These are phyloP conservation scores for Nepenthes mirabilis DNA, from an alignment of 148 eudicot genomes.

Conservation along the genomic window DNA sequence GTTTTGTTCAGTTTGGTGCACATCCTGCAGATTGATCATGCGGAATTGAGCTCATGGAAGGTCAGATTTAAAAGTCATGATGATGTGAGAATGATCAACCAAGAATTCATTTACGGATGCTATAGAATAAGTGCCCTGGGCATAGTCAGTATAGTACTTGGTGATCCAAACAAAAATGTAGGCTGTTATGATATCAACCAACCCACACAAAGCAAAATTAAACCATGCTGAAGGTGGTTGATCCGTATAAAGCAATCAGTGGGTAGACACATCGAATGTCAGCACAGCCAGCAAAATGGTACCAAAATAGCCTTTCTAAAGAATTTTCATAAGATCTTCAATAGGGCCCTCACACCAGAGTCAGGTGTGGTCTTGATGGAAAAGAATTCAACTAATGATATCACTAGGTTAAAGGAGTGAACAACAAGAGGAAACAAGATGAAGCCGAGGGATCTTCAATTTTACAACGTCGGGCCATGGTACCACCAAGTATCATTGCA, in stretches of 20 bases:
- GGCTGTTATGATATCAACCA: conserved; percentile 86
- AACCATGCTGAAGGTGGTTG: conserved; percentile 99
- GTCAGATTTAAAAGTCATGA: too few relatives aligned
- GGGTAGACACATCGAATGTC: conserved; percentile 89
- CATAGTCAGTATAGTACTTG: conserved; percentile 81
- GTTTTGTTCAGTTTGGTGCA: too few relatives aligned
- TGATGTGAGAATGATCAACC: too few relatives aligned
- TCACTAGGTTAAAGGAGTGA: neutral
- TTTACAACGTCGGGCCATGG: neutral
- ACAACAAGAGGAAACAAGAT: neutral
- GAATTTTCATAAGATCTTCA: conserved; percentile 91
- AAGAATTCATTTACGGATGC: too few relatives aligned
- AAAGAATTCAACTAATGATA: neutral
- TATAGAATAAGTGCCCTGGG: too few relatives aligned
- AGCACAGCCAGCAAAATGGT: conserved; percentile 77
- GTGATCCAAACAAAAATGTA: conserved; percentile 83
- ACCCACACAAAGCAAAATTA: conserved; percentile 84
- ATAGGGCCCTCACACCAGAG: neutral
- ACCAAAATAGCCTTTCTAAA: conserved; percentile 84
- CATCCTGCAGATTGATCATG: too few relatives aligned
- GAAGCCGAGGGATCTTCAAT: neutral
- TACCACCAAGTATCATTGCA: neutral
- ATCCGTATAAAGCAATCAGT: conserved; percentile 94
- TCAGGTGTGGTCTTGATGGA: neutral
- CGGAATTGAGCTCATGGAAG: too few relatives aligned